phyloP scores from a whole-genome alignment of 2,329 filamentous ascomycete genomes.

The Corinectria fuckeliana region DNA sequence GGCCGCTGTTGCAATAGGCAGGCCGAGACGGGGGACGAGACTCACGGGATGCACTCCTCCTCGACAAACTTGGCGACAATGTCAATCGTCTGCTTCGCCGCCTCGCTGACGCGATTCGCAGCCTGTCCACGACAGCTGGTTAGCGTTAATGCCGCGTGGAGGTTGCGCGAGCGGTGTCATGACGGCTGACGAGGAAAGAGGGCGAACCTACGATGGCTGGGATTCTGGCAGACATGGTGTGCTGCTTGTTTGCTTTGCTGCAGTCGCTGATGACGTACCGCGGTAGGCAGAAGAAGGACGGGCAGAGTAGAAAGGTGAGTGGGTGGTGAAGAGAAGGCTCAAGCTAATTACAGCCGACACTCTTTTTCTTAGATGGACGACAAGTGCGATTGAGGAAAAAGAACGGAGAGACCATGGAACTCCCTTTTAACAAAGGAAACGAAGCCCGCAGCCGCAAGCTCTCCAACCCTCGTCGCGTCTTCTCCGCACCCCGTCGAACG shows the following conservation, averaged over 20 bases:
- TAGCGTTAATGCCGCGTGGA: neutral
- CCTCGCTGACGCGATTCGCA: conserved; percentile 74
- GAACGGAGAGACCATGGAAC: neutral
- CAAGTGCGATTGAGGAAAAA: neutral
- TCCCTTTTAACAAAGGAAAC: neutral
- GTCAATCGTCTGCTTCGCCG: conserved; percentile 84
- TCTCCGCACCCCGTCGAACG: conserved; percentile 39
- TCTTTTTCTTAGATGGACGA: neutral
- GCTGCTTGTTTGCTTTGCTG: neutral
- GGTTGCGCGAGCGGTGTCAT: neutral
- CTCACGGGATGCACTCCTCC: conserved; percentile 86
- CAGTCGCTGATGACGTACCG: conserved; percentile 13
- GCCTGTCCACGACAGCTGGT: conserved; percentile 43
- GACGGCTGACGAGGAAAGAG: neutral
- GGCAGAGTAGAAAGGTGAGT: neutral
- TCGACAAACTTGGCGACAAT: conserved; percentile 95
- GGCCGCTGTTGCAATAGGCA: neutral
- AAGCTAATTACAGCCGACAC: neutral
- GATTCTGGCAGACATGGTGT: conserved; percentile 43
- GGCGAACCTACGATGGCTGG: conserved; percentile 42
- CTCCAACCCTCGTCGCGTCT: conserved; percentile 10
- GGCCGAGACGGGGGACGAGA: neutral
- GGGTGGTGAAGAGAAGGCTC: neutral
- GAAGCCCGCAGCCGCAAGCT: neutral
- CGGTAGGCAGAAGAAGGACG: neutral